Evolutionary conservation across 768 basidiomycete genomes (phyloP), one percentile per base, ranked within the genome.

Genomic region (Suillus subluteus): DNA sequence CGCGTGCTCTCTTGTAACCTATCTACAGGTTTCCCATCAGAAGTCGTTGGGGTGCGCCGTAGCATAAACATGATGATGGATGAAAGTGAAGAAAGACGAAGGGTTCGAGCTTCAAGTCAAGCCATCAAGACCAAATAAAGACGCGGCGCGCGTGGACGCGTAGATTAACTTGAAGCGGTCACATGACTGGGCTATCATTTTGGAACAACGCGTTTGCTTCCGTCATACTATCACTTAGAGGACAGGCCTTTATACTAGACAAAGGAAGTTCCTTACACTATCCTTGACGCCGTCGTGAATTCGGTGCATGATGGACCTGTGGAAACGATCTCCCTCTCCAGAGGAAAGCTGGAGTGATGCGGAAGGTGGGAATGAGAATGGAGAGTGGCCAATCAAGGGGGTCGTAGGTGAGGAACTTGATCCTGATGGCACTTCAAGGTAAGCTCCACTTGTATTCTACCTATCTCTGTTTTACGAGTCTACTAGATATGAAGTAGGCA

Each of bases 1-100:
- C 91, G 88, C 18, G 79, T 82, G 71, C 90, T 92, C 74, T 92
- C 92, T 62, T 87, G 86, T 0, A 91, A 84, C 69, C 88, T 82
- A 71, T 91, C 88, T 6, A 92, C 81, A 13, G 82, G 78, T 70
- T 86, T 87, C 37, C 92, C 92, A 66, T 94, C 91, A 23, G 80
- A 78, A 1, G 89, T 91, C 0, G 88, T 89, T 32, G 92, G 92
- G 12, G 80, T 76, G 16, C 91, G 87, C 66, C 85, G 86, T 40
- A 94, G 82, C 92, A 94, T 94, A 65, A 72, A 70, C 59, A 69
- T 70, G 66, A 68, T 69, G 65, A 9, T n/a, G 50, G 18, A 26
- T 21, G 40, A 26, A 26, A 37, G n/a, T 43, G 21, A 44, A 66
- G 37, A 63, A 43, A 3, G 50, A 16, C 8, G 32, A 37, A 30